Conservation (phyloP, 129 eudicot species). For the Tagetes patula region DNA sequence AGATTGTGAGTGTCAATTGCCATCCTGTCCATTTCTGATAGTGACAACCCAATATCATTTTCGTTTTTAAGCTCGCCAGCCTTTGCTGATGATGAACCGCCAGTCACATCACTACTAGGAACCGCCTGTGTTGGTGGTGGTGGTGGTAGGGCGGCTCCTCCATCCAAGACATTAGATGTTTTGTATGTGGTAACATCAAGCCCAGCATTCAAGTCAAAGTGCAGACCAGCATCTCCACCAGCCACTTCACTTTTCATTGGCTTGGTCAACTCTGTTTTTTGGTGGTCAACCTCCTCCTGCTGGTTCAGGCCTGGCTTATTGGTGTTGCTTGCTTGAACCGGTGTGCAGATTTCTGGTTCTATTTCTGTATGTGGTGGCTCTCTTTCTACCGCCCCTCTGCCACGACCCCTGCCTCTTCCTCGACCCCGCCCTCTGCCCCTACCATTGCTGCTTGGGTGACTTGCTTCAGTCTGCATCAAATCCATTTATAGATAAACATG, state of each 20-base stretch:
- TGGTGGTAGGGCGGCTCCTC: not conserved
- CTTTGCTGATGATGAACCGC: conserved; percentile 19
- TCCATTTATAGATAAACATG: not conserved
- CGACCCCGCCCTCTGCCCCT: conserved; percentile 93
- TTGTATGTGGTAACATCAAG: conserved; percentile 44
- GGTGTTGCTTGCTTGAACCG: conserved; percentile 25
- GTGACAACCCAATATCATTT: conserved; percentile 58
- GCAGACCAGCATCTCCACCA: not conserved
- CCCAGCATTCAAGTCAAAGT: conserved; percentile 56
- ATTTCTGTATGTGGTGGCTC: conserved; percentile 47
- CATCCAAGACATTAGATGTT: not conserved
- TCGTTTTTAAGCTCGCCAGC: conserved; percentile 34
- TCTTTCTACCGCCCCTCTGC: conserved; percentile 52
- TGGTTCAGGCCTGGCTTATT: not conserved
- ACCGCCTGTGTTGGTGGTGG: conserved; percentile 17
- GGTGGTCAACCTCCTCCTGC: not conserved
- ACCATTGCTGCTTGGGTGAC: conserved; percentile 60
- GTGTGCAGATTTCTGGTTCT: conserved; percentile 40
- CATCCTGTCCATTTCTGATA: conserved; percentile 63
- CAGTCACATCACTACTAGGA: too few relatives aligned
- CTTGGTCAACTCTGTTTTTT: not conserved
- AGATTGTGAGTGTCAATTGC: conserved; percentile 58
- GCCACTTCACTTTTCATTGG: not conserved
- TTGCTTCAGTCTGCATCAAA: conserved; percentile 55
- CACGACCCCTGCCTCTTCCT: conserved; percentile 87